Evolutionary conservation across 2,329 filamentous ascomycete species (phyloP), one percentile per base, ranked within the genome.

Genomic region (Trichophyton verrucosum): DNA sequence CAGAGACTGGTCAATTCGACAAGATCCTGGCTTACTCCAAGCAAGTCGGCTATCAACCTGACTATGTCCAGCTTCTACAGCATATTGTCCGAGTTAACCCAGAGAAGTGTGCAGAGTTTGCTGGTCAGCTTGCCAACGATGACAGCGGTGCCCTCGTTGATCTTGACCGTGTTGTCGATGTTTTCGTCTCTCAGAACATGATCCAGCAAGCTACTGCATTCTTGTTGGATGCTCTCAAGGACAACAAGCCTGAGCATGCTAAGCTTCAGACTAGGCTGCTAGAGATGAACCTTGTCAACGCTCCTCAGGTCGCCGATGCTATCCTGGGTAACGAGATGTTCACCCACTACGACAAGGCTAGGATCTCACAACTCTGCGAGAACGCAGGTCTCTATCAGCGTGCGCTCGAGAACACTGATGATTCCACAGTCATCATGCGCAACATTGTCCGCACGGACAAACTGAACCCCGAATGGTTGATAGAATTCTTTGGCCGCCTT

Each of bases 241-340:
- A 94, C 67, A 96, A 99, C 78, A 87, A 86, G 68, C 91, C 91
- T 0, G 94, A 99, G 74, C 91, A 99, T 71, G 92, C 86, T 44
- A 86, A 92, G 66, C 81, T 99, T 44, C 94, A 99, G 76, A 99
- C 95, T 22, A 87, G 94, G 63, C 82, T 99, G 2, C 79, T 99
- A 61, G 95, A 99, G 80, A 97, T 99, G 91, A 99, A 99, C 75
- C 77, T 99, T 64, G 82, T 95, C 75, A 95, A 96, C 67, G 95
- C 94, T 1, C 94, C 94, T 58, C 94, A 97, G 74, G 95, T 99
- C 60, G 94, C 95, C 2, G 95, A 99, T 74, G 94, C 94, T 38
- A 99, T 99, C 67, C 83, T 99, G 46, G 89, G 92, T 66, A 99
- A 99, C 70, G 90, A 97, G 69, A 96, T 99, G 88, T 97, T 99